These are phyloP conservation scores for Thelonectria discophora DNA, from an alignment of 2,329 filamentous ascomycete genomes.

Conservation along the genomic window DNA sequence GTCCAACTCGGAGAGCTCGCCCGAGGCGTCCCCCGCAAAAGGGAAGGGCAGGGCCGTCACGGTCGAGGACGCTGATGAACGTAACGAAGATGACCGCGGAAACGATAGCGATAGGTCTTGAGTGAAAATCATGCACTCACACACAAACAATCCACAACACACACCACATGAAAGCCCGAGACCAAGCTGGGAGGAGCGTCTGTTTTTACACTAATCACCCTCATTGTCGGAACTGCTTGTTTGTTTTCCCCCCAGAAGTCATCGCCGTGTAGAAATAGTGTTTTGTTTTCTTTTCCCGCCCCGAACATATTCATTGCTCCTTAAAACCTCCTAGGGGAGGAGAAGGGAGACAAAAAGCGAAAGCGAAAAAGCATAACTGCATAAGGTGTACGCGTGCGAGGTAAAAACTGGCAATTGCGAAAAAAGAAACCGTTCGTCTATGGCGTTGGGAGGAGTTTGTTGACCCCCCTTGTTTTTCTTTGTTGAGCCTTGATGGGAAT, in stretches of 20 bases:
- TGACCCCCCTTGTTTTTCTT: conserved; percentile 3
- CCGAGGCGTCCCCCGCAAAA: conserved; percentile 42
- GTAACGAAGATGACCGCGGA: neutral
- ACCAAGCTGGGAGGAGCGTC: conserved; percentile 5
- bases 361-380: no score
- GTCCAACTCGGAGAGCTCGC: conserved; percentile 12
- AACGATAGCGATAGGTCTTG: neutral
- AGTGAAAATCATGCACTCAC: neutral
- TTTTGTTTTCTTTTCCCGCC: neutral
- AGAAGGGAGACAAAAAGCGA: neutral
- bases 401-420: neutral
- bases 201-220: conserved; percentile 3
- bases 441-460: conserved; percentile 23
- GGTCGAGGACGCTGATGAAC: conserved; percentile 56
- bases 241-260: neutral
- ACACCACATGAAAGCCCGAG: neutral
- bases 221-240: conserved; percentile 1
- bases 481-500: neutral
- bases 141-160: neutral
- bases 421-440: conserved; percentile 7
- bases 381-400: no score
- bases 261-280: conserved; percentile 16
- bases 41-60: conserved; percentile 57
- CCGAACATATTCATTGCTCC: neutral
- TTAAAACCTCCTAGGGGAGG: neutral